Base-by-base conservation (phyloP, 768 basidiomycete species). In the Suillus sp. region DNA sequence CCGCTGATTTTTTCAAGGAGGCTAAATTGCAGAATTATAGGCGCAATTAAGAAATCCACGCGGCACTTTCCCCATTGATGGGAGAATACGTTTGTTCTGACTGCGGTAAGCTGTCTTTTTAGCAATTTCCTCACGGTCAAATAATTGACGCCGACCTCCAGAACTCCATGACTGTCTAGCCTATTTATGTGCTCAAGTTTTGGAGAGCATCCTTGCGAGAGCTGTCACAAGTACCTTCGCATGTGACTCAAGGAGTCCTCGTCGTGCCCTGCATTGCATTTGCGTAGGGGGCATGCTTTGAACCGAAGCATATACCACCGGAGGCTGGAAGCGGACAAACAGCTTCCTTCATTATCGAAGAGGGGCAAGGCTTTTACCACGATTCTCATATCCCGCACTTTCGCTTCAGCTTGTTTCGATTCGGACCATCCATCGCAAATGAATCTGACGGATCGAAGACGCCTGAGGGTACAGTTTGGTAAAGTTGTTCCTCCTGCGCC, bases 391-490 rank as follows among this genome's bases (percentile, higher is more conserved):
- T 56, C 35, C 22, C 55, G 34, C 35, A 56, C 55, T 56, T 56
- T 37, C 55, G 38, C 56, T 57, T 57, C 27, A 57, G 37, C 13
- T 27, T 56, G 25, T 27, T 56, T 56, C 22, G 37, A 35, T 38
- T 56, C 55, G 25, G 25, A 38, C 38, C 38, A 25, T 25, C 55
- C 54, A n/a, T 34, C 32, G 32, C 2, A 30, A 58, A 61, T 58
- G 22, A 61, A 54, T 57, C 56, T 61, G 60, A 57, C 60, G 60
- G 40, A 61, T 59, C 60, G 60, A 61, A 62, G 62, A 43, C 20
- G 62, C 62, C 63, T 64, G 65, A 66, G 71, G 69, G 56, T 61
- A 40, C 57, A 56, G 64, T 73, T 72, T 75, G 72, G 72, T 72
- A 69, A 75, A 40, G 57, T 47, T 45, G 37, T 62, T 66, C 11